phyloP scores from a whole-genome alignment of 2,329 filamentous ascomycete genomes.

The Apiospora saccharicola region DNA sequence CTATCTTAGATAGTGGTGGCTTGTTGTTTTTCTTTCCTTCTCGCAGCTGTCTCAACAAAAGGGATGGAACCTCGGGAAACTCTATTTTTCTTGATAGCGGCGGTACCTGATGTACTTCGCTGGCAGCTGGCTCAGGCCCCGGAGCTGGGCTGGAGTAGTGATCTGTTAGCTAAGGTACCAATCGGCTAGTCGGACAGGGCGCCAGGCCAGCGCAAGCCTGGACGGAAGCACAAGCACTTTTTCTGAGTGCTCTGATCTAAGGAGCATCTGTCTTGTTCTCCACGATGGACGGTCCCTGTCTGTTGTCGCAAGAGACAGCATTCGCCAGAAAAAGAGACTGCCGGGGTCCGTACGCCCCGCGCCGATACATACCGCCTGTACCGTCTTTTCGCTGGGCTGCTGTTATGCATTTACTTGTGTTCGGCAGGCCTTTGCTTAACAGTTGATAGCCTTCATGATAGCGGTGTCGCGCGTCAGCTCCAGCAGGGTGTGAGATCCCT shows the following conservation, averaged over 20 bases:
- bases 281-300: constrained; percentile 5
- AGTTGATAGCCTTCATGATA: neutral
- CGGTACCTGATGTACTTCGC: constrained; percentile 11
- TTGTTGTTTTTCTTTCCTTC: constrained; percentile 1
- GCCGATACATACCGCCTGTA: neutral
- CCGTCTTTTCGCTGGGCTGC: neutral
- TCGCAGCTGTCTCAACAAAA: constrained; percentile 21
- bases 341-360: constrained; percentile 14
- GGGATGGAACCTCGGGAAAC: constrained; percentile 21
- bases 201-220: neutral
- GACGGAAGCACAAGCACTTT: neutral
- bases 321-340: neutral
- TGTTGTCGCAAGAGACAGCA: neutral
- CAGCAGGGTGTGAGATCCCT: neutral
- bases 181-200: constrained; percentile 11
- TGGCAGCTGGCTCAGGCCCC: neutral
- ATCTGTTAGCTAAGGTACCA: constrained; percentile 9
- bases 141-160: neutral
- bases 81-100: constrained; percentile 9
- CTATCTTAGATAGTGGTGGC: constrained; percentile 12
- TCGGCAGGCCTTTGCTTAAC: neutral
- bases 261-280: constrained; percentile 3
- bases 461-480: neutral
- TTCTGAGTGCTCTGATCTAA: neutral
- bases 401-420: neutral